Evolutionary conservation across 768 basidiomycete genomes (phyloP), one percentile per base, ranked within the genome.

Genomic region (Candolleomyces eurysporus): DNA sequence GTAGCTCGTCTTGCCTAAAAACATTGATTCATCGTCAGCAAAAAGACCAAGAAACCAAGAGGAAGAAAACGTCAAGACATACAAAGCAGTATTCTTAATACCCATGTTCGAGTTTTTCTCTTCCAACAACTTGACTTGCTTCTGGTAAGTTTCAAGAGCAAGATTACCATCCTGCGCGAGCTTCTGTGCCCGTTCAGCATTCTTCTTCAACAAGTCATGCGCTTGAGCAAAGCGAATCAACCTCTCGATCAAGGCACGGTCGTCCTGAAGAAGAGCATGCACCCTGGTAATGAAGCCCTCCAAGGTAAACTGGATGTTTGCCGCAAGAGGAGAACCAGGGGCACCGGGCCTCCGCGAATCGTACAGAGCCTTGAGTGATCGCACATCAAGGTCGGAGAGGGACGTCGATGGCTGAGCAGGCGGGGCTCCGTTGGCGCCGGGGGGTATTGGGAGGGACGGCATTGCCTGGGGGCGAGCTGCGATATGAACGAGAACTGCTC

Each of bases 181-280:
- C 73, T 93, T 94, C 79, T 95, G 91, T 21, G 93, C 94, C 53
- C 93, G 81, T 68, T 94, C 93, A 19, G 94, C 93, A 69, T 94
- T 95, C 76, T 89, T 91, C 82, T 94, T 96, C 63, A 96, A 81
- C 64, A 96, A 69, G 65, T 96, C 94, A 61, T 96, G 90, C 54
- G 94, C 92, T 72, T 92, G 89, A 2, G 92, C 94, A 66, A 94
- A 91, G 26, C 92, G 85, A 55, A 93, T 78, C 43, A 95, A 76
- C 36, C 94, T 83, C 72, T 94, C 91, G 63, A 95, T 92, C 62
- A 98, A 75, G 19, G 90, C 81, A 26, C 87, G 84, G 67, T 96
- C 93, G 72, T 97, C 96, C 39, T 83, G 79, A 57, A 97, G 80
- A 60, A 97, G 79, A 3, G 91, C 88, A 67, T 90, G 88, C 49